These are phyloP conservation scores for Curvularia eragrostidis DNA, from an alignment of 2,329 filamentous ascomycete genomes.

Conservation along the genomic window DNA sequence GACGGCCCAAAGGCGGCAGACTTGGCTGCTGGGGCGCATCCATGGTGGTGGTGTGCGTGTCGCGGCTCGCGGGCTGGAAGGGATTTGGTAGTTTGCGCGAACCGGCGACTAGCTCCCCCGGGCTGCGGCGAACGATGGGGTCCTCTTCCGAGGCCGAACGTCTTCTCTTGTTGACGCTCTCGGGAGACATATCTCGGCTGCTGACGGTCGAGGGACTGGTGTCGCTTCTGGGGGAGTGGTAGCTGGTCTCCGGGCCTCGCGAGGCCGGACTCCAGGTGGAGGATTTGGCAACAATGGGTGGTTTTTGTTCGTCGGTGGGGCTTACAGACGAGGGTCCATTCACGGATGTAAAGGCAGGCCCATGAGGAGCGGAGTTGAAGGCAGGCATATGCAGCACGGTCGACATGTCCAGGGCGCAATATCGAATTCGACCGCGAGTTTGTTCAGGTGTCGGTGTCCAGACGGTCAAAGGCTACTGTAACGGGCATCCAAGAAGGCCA, in stretches of 20 bases:
- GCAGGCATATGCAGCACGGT: conserved; percentile 43
- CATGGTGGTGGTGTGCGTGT: conserved; percentile 29
- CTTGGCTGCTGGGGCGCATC: conserved; percentile 32
- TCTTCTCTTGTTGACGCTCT: conserved; percentile 64
- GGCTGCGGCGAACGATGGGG: conserved; percentile 48
- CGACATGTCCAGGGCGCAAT: conserved; percentile 35
- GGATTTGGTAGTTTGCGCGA: conserved; percentile 46
- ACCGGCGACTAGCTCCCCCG: conserved; percentile 42
- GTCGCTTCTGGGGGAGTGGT: conserved; percentile 25
- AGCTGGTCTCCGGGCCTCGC: conserved; percentile 27
- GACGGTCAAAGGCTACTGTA: conserved; percentile 6
- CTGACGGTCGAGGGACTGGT: conserved; percentile 33
- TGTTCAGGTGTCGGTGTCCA: conserved; percentile 1
- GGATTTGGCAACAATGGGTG: conserved; percentile 26
- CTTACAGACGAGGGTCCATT: conserved; percentile 43
- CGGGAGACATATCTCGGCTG: conserved; percentile 31
- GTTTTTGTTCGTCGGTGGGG: conserved; percentile 33
- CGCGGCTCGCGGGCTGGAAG: conserved; percentile 50
- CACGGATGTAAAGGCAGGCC: conserved; percentile 48
- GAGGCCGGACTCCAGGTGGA: conserved; percentile 27
- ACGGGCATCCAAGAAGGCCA: conserved; percentile 4
- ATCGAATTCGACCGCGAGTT: background rate
- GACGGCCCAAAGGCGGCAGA: conserved; percentile 39
- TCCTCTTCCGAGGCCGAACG: conserved; percentile 66
- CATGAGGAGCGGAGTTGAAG: conserved; percentile 38